Conservation (phyloP, 2,329 filamentous ascomycete species). For the Iodosphaeria phyllophila region DNA sequence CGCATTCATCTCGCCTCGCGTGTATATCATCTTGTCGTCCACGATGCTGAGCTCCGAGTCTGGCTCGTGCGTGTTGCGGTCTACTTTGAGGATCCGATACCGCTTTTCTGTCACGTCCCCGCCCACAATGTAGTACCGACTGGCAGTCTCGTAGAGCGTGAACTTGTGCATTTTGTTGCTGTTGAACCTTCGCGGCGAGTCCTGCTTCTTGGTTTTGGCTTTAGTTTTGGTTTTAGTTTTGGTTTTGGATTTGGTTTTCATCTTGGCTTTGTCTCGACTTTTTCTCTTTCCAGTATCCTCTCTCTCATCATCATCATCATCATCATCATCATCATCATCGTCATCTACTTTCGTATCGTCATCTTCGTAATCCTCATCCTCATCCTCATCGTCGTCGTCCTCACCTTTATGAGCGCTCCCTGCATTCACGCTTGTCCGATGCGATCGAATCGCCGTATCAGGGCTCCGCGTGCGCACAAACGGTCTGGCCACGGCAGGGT, state of each 20-base stretch:
- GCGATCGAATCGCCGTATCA: too few relatives aligned
- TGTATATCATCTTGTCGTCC: conserved; percentile 92
- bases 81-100: conserved; percentile 87
- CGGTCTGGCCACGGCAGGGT: conserved; percentile 35
- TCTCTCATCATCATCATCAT: too few relatives aligned
- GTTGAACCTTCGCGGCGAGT: conserved; percentile 18
- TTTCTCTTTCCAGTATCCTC: too few relatives aligned
- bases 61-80: conserved; percentile 70
- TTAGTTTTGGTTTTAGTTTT: too few relatives aligned
- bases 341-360: conserved; percentile 12
- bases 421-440: too few relatives aligned
- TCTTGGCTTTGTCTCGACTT: too few relatives aligned
- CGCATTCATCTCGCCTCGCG: conserved; percentile 78
- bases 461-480: conserved; percentile 37
- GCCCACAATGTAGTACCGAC: conserved; percentile 84
- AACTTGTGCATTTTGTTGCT: conserved; percentile 89
- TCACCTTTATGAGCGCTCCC: too few relatives aligned
- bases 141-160: conserved; percentile 90
- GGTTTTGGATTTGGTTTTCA: too few relatives aligned
- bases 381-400: conserved; percentile 6
- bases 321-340: neutral
- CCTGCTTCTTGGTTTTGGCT: too few relatives aligned
- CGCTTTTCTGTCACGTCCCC: conserved; percentile 76
- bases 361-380: conserved; percentile 9
- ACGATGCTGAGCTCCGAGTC: conserved; percentile 60